Base-by-base conservation (phyloP, 805 yeast genomes). In the Lachancea mirantina region DNA sequence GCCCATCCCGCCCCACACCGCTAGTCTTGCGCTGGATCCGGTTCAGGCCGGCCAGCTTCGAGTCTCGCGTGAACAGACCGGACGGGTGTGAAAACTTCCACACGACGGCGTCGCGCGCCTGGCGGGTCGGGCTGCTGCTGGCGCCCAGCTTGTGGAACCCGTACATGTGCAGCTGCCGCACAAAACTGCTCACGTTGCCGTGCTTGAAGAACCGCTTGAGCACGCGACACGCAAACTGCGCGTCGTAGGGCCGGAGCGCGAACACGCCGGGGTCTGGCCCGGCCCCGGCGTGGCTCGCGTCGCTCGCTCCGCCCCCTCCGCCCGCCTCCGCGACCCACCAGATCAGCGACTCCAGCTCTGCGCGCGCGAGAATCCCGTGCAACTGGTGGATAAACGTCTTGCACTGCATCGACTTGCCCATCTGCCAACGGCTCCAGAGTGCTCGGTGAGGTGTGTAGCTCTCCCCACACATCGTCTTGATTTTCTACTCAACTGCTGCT, bases 181-280 rank as follows among this genome's bases (percentile, higher is more conserved):
- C 95, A 62, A 89, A 89, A 38, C 89, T 78, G 17, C 95, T 85
- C 16, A 88, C 87, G 53, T 89, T 89, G 3, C 95, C 94, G 61
- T 88, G 96, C 55, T 89, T 89, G 67, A 89, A 88, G 26, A 83
- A 87, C 28, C 68, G 67, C n/a, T 81, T 75, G 30, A 81, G 52
- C 16, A 55, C 55, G 19, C 37, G 27, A 8, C 42, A 24, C n/a
- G 50, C 34, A 26, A 55, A 55, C 22, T 47, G 43, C 9, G 45
- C 41, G 17, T 44, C 46, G 31, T 53, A 46, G 14, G 60, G 60
- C 39, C 45, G 49, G 15, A 55, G 28, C 6, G 40, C 30, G 31
- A 55, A 53, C 21, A 45, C 40, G 23, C 34, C 34, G 23, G 17
- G 28, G 4, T 8, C 11, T 6, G 9, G 19, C 6, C 5, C 19